Evolutionary conservation across 345 rosid species (phyloP).

Genomic region (Linum trigynum): DNA sequence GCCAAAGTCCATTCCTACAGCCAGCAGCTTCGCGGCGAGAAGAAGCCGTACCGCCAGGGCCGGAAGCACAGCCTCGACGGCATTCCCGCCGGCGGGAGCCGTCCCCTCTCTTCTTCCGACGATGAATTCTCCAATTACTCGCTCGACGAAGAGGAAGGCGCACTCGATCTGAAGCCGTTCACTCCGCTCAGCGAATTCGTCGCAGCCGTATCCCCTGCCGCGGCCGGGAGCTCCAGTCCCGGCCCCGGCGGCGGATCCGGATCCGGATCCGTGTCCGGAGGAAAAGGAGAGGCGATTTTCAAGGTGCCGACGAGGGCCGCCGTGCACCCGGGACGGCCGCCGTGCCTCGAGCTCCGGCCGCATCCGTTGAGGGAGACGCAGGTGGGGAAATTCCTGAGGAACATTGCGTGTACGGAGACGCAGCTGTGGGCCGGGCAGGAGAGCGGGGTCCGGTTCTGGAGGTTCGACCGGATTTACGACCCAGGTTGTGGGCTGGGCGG

Average conservation of each 20-base stretch:
- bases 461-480: slow-evolving; percentile 47
- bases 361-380: slow-evolving; percentile 95
- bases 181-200: not conserved
- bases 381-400: slow-evolving; percentile 75
- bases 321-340: slow-evolving; percentile 77
- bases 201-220: not conserved
- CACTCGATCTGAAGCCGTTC: not conserved
- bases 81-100: too few species aligned
- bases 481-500: slow-evolving; percentile 53
- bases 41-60: too few species aligned
- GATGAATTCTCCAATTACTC: not conserved
- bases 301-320: slow-evolving; percentile 62
- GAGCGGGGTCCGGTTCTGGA: slow-evolving; percentile 80
- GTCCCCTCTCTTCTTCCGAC: not conserved
- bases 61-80: too few species aligned
- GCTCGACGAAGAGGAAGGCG: not conserved
- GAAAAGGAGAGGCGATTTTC: slow-evolving; percentile 25
- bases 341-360: slow-evolving; percentile 76
- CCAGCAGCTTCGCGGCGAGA: too few species aligned
- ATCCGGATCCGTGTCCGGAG: not conserved
- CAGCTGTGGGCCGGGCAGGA: slow-evolving; percentile 99
- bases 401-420: slow-evolving; percentile 67
- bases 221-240: too few species aligned
- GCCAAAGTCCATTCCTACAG: too few species aligned
- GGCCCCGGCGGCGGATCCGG: not conserved